Base-by-base conservation (phyloP, 2,329 filamentous ascomycete species). In the Proliferodiscus dingleyae region DNA sequence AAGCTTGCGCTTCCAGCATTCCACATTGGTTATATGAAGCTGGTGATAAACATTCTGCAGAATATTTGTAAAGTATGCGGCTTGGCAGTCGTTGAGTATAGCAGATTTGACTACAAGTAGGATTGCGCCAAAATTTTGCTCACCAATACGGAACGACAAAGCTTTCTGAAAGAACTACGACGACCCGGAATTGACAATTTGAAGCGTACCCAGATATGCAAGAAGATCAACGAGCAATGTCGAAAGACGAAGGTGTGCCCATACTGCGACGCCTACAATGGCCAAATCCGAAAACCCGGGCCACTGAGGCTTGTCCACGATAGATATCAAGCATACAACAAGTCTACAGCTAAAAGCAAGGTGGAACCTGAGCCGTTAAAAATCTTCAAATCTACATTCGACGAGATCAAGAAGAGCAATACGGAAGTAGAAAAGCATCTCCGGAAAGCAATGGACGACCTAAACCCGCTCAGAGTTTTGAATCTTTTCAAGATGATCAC, bases 241-340 rank as follows among this genome's bases (percentile, higher is more conserved):
- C 81, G 87, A 53, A 98, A 98, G 68, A 80, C 81, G 45, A 90
- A 89, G 65, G 74, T 71, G 13, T 98, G 93, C 59, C 84, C 85
- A 7, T 80, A 87, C 58, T 98, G 93, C 62, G 78, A 78, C 38
- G 80, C 84, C 2, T 73, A 90, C 58, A 96, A 98, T 62, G 93
- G 93, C 7, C 85, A 89, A 45, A 91, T 98, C 49, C 87, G 90
- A 61, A 97, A 97, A 67, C 79, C 89, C 23, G 85, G 88, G 23
- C 85, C 90, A n/a, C 77, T 97, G 55, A 97, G 97, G 69, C 82
- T 98, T 43, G 83, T 87, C 10, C 93, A 98, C 68, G 89, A 96
- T 72, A 94, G 93, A 62, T 98, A 90, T 62, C 79, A 85, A 34
- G 77, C 84, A 16, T 98, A 81, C 74, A 95, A 94, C 66, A 85